phyloP scores from a whole-genome alignment of 2,329 filamentous ascomycete genomes.

The Xylaria multiplex region DNA sequence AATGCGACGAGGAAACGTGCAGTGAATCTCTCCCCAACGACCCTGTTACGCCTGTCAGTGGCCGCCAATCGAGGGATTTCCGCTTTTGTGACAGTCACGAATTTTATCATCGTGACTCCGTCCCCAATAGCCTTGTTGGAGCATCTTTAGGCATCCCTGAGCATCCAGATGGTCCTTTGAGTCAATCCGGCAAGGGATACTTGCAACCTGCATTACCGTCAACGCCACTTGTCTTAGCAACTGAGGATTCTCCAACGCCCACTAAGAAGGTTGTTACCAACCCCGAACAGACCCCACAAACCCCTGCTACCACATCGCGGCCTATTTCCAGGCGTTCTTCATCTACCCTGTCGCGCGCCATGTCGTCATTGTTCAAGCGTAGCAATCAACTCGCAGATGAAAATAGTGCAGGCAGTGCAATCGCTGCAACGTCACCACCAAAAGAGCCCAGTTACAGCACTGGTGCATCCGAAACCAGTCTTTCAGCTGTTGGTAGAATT shows the following conservation, averaged over 20 bases:
- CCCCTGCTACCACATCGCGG: constrained; percentile 33
- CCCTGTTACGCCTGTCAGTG: constrained; percentile 69
- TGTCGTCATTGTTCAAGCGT: constrained; percentile 46
- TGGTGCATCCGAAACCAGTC: constrained; percentile 41
- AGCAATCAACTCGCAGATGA: constrained; percentile 45
- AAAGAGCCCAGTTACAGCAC: constrained; percentile 43
- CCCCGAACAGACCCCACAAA: constrained; percentile 34
- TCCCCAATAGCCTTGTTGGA: constrained; percentile 39
- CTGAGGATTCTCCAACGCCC: constrained; percentile 22
- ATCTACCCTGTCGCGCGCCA: constrained; percentile 42
- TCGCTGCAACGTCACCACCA: constrained; percentile 36
- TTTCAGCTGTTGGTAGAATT: constrained; percentile 40
- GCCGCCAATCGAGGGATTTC: constrained; percentile 66
- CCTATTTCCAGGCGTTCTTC: constrained; percentile 40
- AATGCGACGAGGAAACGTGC: constrained; percentile 66
- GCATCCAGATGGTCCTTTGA: constrained; percentile 38
- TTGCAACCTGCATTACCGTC: constrained; percentile 27
- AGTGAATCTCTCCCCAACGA: constrained; percentile 67
- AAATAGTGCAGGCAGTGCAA: constrained; percentile 25
- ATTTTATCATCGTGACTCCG: constrained; percentile 43
- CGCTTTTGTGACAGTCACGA: constrained; percentile 56
- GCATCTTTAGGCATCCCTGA: constrained; percentile 39
- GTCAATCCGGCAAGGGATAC: constrained; percentile 37
- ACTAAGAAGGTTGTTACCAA: constrained; percentile 35
- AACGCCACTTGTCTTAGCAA: constrained; percentile 25